These are phyloP conservation scores for Reutealis trisperma DNA, from an alignment of 345 rosid species.

Conservation along the genomic window DNA sequence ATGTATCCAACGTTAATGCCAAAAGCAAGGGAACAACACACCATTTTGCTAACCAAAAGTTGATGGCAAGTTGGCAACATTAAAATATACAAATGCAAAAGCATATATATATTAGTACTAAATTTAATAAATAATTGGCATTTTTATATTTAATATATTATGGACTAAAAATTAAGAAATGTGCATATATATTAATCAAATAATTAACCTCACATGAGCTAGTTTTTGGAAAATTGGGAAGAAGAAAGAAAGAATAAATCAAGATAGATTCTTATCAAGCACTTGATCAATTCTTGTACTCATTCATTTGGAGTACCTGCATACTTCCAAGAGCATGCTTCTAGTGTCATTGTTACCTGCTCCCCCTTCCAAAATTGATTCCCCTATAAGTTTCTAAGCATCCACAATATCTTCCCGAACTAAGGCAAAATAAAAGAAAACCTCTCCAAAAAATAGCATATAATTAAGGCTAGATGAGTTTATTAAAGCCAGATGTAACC, in stretches of 20 bases:
- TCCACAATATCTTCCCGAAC: neutral
- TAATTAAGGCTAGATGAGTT: slow-evolving; percentile 24
- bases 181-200: too few species aligned
- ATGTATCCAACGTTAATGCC: slow-evolving; percentile 5
- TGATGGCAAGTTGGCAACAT: neutral
- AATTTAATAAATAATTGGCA: neutral
- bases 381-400: slow-evolving; percentile 15
- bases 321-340: slow-evolving; percentile 24
- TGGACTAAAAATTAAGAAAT: too few species aligned
- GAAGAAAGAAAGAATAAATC: neutral
- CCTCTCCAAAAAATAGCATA: neutral
- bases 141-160: too few species aligned
- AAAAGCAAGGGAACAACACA: slow-evolving; percentile 19
- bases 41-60: slow-evolving; percentile 2
- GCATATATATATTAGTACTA: neutral
- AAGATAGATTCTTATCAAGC: neutral
- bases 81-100: neutral
- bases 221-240: neutral
- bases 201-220: too few species aligned
- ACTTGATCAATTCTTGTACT: slow-evolving; percentile 11
- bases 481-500: slow-evolving; percentile 41
- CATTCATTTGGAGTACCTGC: slow-evolving; percentile 15
- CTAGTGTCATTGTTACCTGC: slow-evolving; percentile 13
- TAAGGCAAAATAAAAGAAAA: neutral
- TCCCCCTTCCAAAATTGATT: slow-evolving; percentile 9